Evolutionary conservation across 257 asterid genomes (phyloP).

Genomic region (Pogostemon cablin): DNA sequence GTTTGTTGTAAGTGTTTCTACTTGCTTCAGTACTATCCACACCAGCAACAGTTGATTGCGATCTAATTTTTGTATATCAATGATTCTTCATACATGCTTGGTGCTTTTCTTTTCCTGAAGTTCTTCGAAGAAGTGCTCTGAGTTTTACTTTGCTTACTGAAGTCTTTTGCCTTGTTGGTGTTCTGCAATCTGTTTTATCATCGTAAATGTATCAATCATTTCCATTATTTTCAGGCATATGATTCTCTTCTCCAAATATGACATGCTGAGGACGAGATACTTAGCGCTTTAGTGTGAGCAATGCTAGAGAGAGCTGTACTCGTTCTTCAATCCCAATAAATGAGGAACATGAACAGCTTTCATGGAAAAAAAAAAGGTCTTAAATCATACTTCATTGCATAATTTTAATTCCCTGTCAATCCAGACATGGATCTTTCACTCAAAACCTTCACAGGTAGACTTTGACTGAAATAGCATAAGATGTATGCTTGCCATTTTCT

Average conservation of each 20-base stretch:
- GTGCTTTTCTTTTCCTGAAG: background rate
- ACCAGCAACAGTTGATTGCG: no score
- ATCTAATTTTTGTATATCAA: no score
- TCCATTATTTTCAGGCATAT: slow-evolving; percentile 36
- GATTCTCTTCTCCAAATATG: slow-evolving; percentile 46
- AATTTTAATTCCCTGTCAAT: slow-evolving; percentile 29
- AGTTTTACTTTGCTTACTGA: no score
- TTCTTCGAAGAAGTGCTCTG: no score
- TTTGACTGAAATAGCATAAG: slow-evolving; percentile 7
- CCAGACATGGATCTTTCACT: slow-evolving; percentile 27
- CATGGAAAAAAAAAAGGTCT: background rate
- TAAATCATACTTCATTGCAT: background rate
- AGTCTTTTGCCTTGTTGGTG: background rate
- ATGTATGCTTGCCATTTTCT: background rate
- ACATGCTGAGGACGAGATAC: slow-evolving; percentile 49
- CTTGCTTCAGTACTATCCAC: no score
- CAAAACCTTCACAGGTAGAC: slow-evolving; percentile 1
- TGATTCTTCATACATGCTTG: no score
- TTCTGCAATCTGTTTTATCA: background rate
- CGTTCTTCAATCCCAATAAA: slow-evolving; percentile 24
- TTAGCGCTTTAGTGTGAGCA: background rate
- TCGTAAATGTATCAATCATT: background rate
- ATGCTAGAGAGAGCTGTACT: slow-evolving; percentile 17
- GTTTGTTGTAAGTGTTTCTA: no score
- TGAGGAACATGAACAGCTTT: slow-evolving; percentile 17